Percentiles rank a stretch among this genome's conserved stretches.
Conservation (phyloP, 2,329 filamentous ascomycete species). For the Penicillium brasilianum region DNA sequence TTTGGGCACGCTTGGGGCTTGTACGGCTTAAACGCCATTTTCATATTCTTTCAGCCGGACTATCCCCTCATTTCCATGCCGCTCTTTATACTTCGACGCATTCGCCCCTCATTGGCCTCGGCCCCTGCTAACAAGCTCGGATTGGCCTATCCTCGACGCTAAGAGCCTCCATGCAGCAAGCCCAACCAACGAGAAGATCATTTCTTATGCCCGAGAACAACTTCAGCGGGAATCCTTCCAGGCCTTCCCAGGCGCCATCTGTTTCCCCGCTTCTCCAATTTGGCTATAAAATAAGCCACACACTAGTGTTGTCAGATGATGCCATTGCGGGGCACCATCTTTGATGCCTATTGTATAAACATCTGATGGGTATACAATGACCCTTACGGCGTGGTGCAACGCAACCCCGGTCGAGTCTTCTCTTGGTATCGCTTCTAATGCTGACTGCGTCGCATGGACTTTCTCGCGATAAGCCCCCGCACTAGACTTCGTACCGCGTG, state of each 20-base stretch:
- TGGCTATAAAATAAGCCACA: constrained; percentile 14
- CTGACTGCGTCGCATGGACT: constrained; percentile 16
- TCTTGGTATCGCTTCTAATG: constrained; percentile 9
- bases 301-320: constrained; percentile 12
- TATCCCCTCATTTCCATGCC: neutral
- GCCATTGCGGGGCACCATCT: constrained; percentile 6
- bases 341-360: neutral
- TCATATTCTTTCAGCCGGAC: neutral
- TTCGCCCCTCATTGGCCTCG: neutral
- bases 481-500: neutral
- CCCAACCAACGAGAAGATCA: constrained; percentile 4
- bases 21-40: constrained; percentile 3
- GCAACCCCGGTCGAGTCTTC: neutral
- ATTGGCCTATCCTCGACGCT: constrained; percentile 2
- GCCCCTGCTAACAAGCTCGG: neutral
- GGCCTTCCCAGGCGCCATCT: neutral
- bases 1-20: neutral
- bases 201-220: neutral
- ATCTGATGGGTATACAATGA: neutral
- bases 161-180: constrained; percentile 47
- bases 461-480: constrained; percentile 2
- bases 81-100: neutral
- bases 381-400: constrained; percentile 1
- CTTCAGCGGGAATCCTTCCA: neutral
- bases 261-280: constrained; percentile 9